A percentile compares a stretch with the other conserved stretches of the same genome.
phyloP scores from a whole-genome alignment of 2,329 filamentous ascomycete genomes.

The Tolypocladium endophyticum region DNA sequence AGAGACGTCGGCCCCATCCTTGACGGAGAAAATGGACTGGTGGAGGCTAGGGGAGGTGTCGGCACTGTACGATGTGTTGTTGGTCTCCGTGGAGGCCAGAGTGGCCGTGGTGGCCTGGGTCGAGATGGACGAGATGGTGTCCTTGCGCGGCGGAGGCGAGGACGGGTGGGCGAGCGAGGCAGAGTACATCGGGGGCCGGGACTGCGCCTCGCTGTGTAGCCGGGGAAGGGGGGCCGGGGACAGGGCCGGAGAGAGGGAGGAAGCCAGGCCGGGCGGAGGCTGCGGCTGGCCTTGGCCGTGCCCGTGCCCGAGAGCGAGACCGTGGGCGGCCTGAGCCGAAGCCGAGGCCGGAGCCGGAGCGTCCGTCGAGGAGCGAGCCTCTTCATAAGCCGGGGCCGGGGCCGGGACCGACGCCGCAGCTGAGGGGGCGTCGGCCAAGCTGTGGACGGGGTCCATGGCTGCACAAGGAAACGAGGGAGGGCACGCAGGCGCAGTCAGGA shows the following conservation, averaged over 20 bases:
- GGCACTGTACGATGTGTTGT: constrained; percentile 39
- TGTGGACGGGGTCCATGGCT: constrained; percentile 29
- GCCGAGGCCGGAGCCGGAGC: constrained; percentile 2
- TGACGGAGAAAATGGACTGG: constrained; percentile 44
- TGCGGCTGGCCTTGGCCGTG: constrained; percentile 1
- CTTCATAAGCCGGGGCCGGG: constrained; percentile 5
- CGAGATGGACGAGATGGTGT: constrained; percentile 43
- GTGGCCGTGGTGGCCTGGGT: constrained; percentile 36
- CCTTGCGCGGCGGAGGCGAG: constrained; percentile 29
- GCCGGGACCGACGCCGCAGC: constrained; percentile 10
- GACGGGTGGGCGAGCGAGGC: constrained; percentile 11
- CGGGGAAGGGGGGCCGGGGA: constrained; percentile 7
- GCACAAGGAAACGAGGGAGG: background rate
- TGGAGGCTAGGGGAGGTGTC: constrained; percentile 39
- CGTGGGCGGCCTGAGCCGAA: constrained; percentile 1
- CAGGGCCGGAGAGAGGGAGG: constrained; percentile 14
- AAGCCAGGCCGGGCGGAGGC: constrained; percentile 3
- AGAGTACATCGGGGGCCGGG: constrained; percentile 6
- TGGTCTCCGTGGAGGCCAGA: constrained; percentile 34
- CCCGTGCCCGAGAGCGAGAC: background rate
- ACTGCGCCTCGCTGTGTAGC: constrained; percentile 1
- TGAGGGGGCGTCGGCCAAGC: constrained; percentile 19
- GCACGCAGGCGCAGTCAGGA: background rate
- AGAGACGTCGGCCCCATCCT: constrained; percentile 43
- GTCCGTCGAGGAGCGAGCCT: background rate